Base-by-base conservation (phyloP, 2,329 filamentous ascomycete genomes). In the Apiospora sp. region DNA sequence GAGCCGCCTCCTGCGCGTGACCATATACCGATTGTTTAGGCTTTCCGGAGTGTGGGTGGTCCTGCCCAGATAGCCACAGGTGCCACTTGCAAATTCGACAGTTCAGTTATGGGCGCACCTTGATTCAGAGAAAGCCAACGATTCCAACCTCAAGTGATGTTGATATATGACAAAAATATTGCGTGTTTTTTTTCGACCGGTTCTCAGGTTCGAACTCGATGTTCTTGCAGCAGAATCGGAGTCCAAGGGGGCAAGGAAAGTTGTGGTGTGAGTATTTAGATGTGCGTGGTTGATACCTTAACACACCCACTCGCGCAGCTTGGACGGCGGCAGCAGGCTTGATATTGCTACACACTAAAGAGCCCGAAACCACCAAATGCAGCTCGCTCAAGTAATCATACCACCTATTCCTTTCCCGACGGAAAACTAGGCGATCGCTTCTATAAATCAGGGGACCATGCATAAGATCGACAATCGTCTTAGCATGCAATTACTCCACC, bases 381-480 rank as follows among this genome's bases (percentile, higher is more conserved):
- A 72, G 70, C 44, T 34, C 71, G 71, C 68, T 64, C 54, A 64
- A 70, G 71, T 34, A 61, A 64, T 58, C 71, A 72, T 72, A 58
- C 71, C 51, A 69, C 34, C 22, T n/a, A 34, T 49, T n/a, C n/a
- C 49, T 44, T 67, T 69, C 71, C 67, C 67, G 67, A 64, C 46
- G 27, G 27, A 37, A 64, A 64, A 49, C 48, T 49, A 48, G 54
- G 71, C 67, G 48, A 49, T 41, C 49, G 44, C 16, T 69, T 48
- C 49, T 68, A 41, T 58, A 69, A 44, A 54, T 48, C n/a, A 48
- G 34, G 30, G 71, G 51, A 30, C 68, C 49, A 69, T 71, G 71
- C 71, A 71, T 37, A 43, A 37, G 61, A 71, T 69, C 71, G 64
- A 71, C 71, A 71, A 34, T 34, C 51, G 51, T 58, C 51, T 34